Conservation (phyloP, 108 stramenopile species). For the Licmophora abbreviata region DNA sequence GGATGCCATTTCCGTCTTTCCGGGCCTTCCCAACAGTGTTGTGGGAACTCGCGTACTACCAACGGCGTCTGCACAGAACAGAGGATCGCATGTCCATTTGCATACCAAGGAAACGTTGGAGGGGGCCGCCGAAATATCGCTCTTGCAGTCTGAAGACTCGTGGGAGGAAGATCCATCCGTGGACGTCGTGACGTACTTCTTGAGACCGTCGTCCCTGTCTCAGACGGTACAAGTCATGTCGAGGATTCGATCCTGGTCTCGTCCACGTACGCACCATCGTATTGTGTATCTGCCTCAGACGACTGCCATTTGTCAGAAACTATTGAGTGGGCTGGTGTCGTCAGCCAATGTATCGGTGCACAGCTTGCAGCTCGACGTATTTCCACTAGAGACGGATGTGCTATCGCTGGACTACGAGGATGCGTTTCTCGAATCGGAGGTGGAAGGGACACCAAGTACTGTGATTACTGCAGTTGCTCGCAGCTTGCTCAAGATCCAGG, state of each 20-base stretch:
- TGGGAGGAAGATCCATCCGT: slow-evolving; percentile 20
- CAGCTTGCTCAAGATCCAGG: slow-evolving; percentile 69
- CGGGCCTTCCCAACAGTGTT: slow-evolving; percentile 17
- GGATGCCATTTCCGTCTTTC: slow-evolving; percentile 23
- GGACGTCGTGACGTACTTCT: slow-evolving; percentile 44
- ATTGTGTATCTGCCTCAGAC: slow-evolving; percentile 45
- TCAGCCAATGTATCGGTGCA: slow-evolving; percentile 24
- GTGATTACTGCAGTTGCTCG: slow-evolving; percentile 54
- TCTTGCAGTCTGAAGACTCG: neutral
- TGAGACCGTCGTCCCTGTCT: slow-evolving; percentile 18
- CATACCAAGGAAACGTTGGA: slow-evolving; percentile 1
- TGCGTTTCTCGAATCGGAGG: slow-evolving; percentile 26
- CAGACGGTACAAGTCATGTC: slow-evolving; percentile 15
- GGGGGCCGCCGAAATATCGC: slow-evolving; percentile 1
- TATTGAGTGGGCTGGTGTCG: neutral
- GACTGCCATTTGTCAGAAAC: slow-evolving; percentile 18
- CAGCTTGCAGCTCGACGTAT: slow-evolving; percentile 37
- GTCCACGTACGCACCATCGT: slow-evolving; percentile 20
- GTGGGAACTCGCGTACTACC: slow-evolving; percentile 30
- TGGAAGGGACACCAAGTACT: slow-evolving; percentile 57
- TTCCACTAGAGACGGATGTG: slow-evolving; percentile 45
- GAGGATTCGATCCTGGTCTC: neutral
- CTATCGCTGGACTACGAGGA: slow-evolving; percentile 29
- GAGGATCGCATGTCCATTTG: neutral
- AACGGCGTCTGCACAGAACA: neutral